Conservation (phyloP, 2,329 filamentous ascomycete genomes). For the Leptographium wingfieldii region DNA sequence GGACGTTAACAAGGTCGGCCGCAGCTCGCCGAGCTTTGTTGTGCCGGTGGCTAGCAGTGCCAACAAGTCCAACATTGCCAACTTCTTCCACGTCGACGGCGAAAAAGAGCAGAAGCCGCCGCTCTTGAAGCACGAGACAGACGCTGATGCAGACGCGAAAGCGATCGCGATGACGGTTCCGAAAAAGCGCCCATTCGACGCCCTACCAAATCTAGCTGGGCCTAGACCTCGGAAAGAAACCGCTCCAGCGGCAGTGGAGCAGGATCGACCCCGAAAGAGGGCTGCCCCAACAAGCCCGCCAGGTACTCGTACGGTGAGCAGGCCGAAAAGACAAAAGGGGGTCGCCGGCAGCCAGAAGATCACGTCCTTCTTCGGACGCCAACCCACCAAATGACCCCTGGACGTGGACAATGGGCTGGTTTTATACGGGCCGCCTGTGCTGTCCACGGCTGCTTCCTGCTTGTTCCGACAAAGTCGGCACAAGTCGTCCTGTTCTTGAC, state of each 20-base stretch:
- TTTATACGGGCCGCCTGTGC: background rate
- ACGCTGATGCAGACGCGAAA: background rate
- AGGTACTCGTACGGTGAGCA: background rate
- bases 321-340: background rate
- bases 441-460: background rate
- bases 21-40: conserved; percentile 74
- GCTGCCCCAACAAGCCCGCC: background rate
- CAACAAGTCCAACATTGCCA: conserved; percentile 88
- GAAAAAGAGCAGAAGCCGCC: conserved; percentile 17
- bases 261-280: background rate
- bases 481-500: background rate
- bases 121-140: background rate
- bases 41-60: conserved; percentile 72
- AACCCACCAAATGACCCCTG: background rate
- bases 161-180: background rate
- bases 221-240: background rate
- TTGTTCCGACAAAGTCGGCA: too few relatives aligned
- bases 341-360: background rate
- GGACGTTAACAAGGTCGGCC: conserved; percentile 89
- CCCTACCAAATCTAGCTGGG: background rate
- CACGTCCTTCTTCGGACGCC: conserved; percentile 1
- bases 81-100: conserved; percentile 59
- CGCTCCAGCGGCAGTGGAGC: background rate
- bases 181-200: background rate
- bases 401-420: background rate